These are phyloP conservation scores for Athelia sp. DNA, from an alignment of 1,284 basidiomycete species.

Conservation along the genomic window DNA sequence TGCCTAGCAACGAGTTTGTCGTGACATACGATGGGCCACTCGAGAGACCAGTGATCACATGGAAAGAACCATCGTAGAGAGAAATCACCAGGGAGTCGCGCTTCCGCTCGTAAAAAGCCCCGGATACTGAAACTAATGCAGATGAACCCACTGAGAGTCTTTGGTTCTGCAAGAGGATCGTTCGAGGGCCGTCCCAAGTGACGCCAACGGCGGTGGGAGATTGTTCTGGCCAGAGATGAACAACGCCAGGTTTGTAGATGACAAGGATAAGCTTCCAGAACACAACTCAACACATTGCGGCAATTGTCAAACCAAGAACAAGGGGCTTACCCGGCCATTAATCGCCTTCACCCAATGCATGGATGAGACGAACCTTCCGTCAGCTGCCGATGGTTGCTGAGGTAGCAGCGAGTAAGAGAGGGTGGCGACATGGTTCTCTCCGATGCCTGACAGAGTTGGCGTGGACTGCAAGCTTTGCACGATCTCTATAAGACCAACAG, in stretches of 20 bases:
- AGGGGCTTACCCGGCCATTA: constrained; percentile 30
- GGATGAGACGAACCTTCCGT: constrained; percentile 41
- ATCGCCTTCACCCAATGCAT: constrained; percentile 48
- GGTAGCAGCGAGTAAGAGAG: constrained; percentile 26
- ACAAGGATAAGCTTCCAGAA: constrained; percentile 52
- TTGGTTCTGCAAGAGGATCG: constrained; percentile 39
- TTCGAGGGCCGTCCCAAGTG: constrained; percentile 41
- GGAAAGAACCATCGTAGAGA: constrained; percentile 66
- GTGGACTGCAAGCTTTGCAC: constrained; percentile 37
- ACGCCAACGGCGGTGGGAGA: constrained; percentile 11
- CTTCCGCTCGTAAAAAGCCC: constrained; percentile 44
- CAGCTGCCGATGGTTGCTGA: constrained; percentile 26
- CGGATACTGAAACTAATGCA: constrained; percentile 47
- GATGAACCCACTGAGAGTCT: constrained; percentile 54
- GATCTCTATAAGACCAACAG: constrained; percentile 48
- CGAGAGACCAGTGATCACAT: constrained; percentile 50
- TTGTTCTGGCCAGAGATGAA: constrained; percentile 47
- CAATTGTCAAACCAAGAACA: neutral
- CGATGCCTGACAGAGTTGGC: constrained; percentile 20
- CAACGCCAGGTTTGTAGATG: constrained; percentile 50
- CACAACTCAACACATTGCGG: constrained; percentile 27
- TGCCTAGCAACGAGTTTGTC: constrained; percentile 15
- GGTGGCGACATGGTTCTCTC: constrained; percentile 27
- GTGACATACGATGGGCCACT: constrained; percentile 33
- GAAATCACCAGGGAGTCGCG: constrained; percentile 51